These are phyloP conservation scores for Lotmaria passim DNA, from an alignment of 208 protist species.

Conservation along the genomic window DNA sequence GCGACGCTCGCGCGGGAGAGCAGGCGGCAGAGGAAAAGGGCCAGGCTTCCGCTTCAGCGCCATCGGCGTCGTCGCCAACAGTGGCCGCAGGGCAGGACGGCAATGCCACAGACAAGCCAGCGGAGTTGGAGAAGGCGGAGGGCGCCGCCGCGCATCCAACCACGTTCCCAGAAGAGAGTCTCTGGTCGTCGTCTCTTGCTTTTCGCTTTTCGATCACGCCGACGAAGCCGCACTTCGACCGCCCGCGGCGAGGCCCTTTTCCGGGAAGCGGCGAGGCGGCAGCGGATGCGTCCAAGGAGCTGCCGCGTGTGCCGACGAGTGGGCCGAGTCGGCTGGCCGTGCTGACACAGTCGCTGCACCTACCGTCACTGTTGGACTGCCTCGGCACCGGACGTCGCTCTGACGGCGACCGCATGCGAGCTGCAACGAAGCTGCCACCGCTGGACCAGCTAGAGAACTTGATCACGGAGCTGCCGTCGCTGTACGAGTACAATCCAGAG, in stretches of 20 bases:
- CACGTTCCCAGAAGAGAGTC: constrained; percentile 28
- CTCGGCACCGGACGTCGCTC: constrained; percentile 14
- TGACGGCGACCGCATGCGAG: constrained; percentile 1
- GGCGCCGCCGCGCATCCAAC: not conserved
- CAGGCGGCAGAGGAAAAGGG: not conserved
- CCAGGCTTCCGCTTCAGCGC: not conserved
- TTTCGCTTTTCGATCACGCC: constrained; percentile 13
- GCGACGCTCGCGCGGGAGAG: not conserved
- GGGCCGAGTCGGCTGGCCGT: constrained; percentile 29
- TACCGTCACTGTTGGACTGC: constrained; percentile 30
- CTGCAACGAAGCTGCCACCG: constrained; percentile 33
- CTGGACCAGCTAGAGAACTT: constrained; percentile 40
- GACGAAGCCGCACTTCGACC: constrained; percentile 16
- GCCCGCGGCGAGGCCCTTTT: constrained; percentile 12
- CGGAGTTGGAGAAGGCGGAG: not conserved
- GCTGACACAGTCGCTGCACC: constrained; percentile 24
- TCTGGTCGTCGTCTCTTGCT: constrained; percentile 26
- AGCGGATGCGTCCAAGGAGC: constrained; percentile 16
- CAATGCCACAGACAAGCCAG: not conserved
- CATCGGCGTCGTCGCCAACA: not conserved
- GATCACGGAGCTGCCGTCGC: constrained; percentile 37
- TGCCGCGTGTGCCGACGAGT: constrained; percentile 16
- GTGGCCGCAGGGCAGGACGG: not conserved
- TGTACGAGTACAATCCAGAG: constrained; percentile 47
- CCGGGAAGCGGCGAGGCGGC: not conserved